Evolutionary conservation across 805 yeast genomes (phyloP).

Genomic region (Wickerhamiella australiensis): DNA sequence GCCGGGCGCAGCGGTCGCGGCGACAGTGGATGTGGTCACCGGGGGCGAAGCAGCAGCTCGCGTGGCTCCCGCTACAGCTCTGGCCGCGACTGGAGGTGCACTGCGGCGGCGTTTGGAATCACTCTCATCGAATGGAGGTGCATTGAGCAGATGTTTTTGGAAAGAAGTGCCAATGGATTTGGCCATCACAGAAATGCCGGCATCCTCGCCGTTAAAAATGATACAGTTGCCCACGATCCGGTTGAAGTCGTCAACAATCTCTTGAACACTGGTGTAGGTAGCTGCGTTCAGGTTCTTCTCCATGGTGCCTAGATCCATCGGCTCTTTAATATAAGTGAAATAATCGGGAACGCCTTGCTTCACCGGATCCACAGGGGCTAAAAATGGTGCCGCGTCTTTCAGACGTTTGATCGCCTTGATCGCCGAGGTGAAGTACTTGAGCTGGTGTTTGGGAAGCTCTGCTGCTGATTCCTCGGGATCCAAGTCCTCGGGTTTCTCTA

Average conservation of each 20-base stretch:
- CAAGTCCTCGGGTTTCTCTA: constrained; percentile 21
- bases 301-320: constrained; percentile 89
- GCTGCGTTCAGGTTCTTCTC: constrained; percentile 62
- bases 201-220: constrained; percentile 71
- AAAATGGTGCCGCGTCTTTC: constrained; percentile 84
- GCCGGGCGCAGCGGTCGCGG: neutral
- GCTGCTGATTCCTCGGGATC: constrained; percentile 20
- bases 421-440: constrained; percentile 62
- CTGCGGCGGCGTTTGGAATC: constrained; percentile 15
- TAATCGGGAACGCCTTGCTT: constrained; percentile 85
- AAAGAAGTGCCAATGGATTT: constrained; percentile 81
- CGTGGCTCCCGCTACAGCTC: neutral
- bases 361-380: constrained; percentile 79
- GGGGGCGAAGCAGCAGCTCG: constrained; percentile 9
- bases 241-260: constrained; percentile 65
- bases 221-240: constrained; percentile 74
- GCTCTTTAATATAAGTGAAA: constrained; percentile 66
- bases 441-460: constrained; percentile 50
- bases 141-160: constrained; percentile 81
- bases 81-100: constrained; percentile 12
- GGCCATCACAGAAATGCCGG: constrained; percentile 85
- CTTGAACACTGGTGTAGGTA: constrained; percentile 60
- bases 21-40: neutral
- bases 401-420: constrained; percentile 78
- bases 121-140: constrained; percentile 51